Base-by-base conservation (phyloP, 2,329 filamentous ascomycete genomes). In the Aspergillus pseudoviridinutans region DNA sequence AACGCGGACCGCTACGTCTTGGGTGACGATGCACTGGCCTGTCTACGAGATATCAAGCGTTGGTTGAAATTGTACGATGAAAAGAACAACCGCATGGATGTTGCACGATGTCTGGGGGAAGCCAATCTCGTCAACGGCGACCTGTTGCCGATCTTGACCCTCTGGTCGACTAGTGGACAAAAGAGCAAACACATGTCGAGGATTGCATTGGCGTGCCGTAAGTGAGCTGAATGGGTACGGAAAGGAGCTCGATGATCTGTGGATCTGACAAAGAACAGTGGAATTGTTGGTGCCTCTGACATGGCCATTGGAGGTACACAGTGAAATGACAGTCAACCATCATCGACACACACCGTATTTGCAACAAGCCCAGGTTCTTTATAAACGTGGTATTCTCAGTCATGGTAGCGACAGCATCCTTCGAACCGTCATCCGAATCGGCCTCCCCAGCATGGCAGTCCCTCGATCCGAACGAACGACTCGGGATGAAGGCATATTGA, bases 31-130 rank as follows among this genome's bases (percentile, higher is more conserved):
- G 93, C 92, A 12, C 80, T 96, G 59, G 90, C 94, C 57, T 94
- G 92, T 69, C 81, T 99, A 57, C 92, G 93, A 61, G 94, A 99
- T 76, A 82, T 99, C 55, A 93, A 94, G 71, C 88, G 89, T 84
- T 99, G 94, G 94, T 83, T 99, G 64, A 92, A 91, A 66, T 86
- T 96, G 61, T 94, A 94, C 80, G 92, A 97, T 74, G 90, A 96
- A 71, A 95, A 95, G 73, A 86, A 88, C 63, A 95, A 96, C 71
- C 88, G 93, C 64, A 89, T 96, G 81, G 94, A 99, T 71, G 94
- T 99, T 58, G 92, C 93, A 60, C 84, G 94, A 76, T 97, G 92
- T 73, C 81, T 97, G 64, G 88, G 91, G 69, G 92, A 97, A 74
- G 89, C 92, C 49, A 97, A 97, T 69, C 76, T 99, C n/a, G 85